These are phyloP conservation scores for Niebla homalea DNA, from an alignment of 495 filamentous ascomycete species.

Conservation along the genomic window DNA sequence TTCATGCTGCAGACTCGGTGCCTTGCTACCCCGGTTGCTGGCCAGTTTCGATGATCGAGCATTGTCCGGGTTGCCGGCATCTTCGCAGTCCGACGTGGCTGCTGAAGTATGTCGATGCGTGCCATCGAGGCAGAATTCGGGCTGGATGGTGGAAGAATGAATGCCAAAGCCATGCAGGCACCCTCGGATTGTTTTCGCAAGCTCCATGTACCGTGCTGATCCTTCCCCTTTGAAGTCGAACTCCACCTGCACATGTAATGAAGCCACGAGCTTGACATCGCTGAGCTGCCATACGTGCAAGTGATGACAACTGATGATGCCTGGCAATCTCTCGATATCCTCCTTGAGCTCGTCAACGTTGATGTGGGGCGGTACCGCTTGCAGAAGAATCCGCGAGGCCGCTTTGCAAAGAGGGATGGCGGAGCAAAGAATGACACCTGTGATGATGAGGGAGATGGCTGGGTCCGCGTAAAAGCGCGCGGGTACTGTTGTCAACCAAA, in stretches of 20 bases:
- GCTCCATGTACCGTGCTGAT: slow-evolving; percentile 74
- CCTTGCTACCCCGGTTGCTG: slow-evolving; percentile 28
- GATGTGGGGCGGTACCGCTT: slow-evolving; percentile 80
- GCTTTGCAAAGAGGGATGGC: slow-evolving; percentile 88
- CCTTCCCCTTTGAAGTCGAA: slow-evolving; percentile 59
- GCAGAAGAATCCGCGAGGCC: slow-evolving; percentile 83
- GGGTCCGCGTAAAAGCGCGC: slow-evolving; percentile 79
- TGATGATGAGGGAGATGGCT: slow-evolving; percentile 89
- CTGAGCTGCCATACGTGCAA: slow-evolving; percentile 96
- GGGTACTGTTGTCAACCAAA: slow-evolving; percentile 66
- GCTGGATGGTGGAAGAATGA: slow-evolving; percentile 95
- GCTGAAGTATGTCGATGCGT: slow-evolving; percentile 27
- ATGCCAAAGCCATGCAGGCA: slow-evolving; percentile 94
- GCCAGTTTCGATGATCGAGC: slow-evolving; percentile 18
- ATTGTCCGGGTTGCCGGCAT: slow-evolving; percentile 19
- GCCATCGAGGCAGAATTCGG: slow-evolving; percentile 64
- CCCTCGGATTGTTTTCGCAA: slow-evolving; percentile 61
- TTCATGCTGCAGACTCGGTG: slow-evolving; percentile 37
- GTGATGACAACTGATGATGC: slow-evolving; percentile 82
- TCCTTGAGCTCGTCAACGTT: slow-evolving; percentile 80
- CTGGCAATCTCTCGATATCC: slow-evolving; percentile 73
- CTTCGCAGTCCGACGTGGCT: slow-evolving; percentile 7
- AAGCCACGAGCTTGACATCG: slow-evolving; percentile 83
- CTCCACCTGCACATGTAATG: slow-evolving; percentile 79
- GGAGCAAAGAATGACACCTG: slow-evolving; percentile 80